phyloP scores from a whole-genome alignment of 345 rosid species.

The Dipteronia dyeriana region DNA sequence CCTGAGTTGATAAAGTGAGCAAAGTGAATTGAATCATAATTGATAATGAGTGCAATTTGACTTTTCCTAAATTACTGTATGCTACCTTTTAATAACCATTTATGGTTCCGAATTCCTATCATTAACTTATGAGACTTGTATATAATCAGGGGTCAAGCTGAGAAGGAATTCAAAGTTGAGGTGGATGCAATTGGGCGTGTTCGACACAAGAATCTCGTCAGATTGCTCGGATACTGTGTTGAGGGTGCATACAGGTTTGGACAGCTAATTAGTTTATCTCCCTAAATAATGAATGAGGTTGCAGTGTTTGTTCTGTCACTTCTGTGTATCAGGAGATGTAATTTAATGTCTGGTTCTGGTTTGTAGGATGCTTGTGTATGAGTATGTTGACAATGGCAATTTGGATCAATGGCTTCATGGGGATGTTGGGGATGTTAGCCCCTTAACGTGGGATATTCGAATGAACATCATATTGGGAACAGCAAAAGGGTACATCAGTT shows the following conservation, averaged over 20 bases:
- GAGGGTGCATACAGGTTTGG: conserved; percentile 93
- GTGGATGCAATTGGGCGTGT: conserved; percentile 94
- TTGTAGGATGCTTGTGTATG: conserved; percentile 91
- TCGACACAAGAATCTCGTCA: conserved; percentile 89
- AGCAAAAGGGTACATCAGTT: conserved; percentile 73
- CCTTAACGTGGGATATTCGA: conserved; percentile 90
- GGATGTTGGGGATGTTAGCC: conserved; percentile 86
- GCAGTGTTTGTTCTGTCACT: conserved; percentile 10
- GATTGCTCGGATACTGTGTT: conserved; percentile 87
- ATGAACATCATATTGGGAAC: conserved; percentile 82
- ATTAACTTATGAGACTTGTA: conserved; percentile 13
- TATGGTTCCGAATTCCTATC: not conserved
- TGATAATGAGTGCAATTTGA: not conserved
- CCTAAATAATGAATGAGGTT: not conserved
- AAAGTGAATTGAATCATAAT: not conserved
- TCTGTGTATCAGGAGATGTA: not conserved
- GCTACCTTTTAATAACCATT: not conserved
- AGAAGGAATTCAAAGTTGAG: conserved; percentile 95
- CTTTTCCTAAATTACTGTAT: not conserved
- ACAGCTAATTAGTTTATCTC: conserved; percentile 3
- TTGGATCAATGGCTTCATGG: conserved; percentile 97
- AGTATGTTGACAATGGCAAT: conserved; percentile 89
- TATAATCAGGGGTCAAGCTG: conserved; percentile 86
- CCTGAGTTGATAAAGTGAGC: conserved; percentile 13
- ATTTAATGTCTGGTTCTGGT: conserved; percentile 26